These are phyloP conservation scores for Phytophthora uliginosa DNA, from an alignment of 352 stramenopile genomes.

Conservation along the genomic window DNA sequence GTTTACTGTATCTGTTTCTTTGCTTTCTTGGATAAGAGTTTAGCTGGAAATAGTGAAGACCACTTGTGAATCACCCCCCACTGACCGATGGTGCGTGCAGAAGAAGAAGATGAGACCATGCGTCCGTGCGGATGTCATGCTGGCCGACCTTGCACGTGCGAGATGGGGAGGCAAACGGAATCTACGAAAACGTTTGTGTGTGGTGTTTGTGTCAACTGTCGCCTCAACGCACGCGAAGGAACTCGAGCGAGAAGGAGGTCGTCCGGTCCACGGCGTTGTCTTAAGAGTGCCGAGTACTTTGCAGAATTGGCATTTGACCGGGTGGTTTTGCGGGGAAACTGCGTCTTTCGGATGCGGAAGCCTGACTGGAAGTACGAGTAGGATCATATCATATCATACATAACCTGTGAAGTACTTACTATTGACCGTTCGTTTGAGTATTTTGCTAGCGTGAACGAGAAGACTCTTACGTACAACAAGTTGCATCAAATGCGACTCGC, in stretches of 20 bases:
- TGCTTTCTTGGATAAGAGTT: neutral
- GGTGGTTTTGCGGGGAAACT: slow-evolving; percentile 49
- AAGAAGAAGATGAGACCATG: slow-evolving; percentile 63
- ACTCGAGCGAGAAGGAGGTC: slow-evolving; percentile 25
- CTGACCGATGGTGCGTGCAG: slow-evolving; percentile 21
- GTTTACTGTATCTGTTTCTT: slow-evolving; percentile 18
- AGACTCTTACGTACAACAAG: slow-evolving; percentile 60
- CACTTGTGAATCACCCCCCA: neutral
- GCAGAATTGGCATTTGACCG: slow-evolving; percentile 50
- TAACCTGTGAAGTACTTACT: neutral
- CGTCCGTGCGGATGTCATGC: slow-evolving; percentile 66
- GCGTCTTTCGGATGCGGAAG: slow-evolving; percentile 64
- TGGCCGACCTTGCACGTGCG: slow-evolving; percentile 68
- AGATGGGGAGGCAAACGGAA: slow-evolving; percentile 41
- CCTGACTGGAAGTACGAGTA: slow-evolving; percentile 62
- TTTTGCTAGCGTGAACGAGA: slow-evolving; percentile 44
- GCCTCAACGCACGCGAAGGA: slow-evolving; percentile 51
- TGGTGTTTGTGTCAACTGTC: slow-evolving; percentile 69
- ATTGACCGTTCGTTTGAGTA: neutral
- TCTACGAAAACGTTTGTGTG: slow-evolving; percentile 37
- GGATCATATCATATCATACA: neutral
- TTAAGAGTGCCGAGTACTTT: slow-evolving; percentile 59
- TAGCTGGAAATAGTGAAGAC: neutral
- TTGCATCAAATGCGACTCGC: slow-evolving; percentile 73
- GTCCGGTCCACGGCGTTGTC: slow-evolving; percentile 42